Base-by-base conservation (phyloP, 2,329 filamentous ascomycete species). In the Ophiostoma perfectum region DNA sequence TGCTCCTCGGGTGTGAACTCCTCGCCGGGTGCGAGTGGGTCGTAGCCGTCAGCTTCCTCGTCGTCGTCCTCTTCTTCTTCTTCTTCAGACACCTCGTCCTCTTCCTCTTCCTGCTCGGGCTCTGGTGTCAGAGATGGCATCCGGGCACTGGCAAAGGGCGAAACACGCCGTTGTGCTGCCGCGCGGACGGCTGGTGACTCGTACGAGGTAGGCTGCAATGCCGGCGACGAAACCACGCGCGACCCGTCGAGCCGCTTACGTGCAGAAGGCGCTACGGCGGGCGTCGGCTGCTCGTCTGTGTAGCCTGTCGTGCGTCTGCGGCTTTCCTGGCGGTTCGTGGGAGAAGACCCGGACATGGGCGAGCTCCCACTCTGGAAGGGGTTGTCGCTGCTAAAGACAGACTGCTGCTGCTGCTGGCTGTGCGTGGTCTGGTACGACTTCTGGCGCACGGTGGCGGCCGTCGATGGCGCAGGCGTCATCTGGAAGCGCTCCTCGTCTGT, bases 1-100 rank as follows among this genome's bases (percentile, higher is more conserved):
- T 93, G 90, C 75, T 92, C 94, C 71, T 97, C 92, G 0, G 93
- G 91, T 0, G 93, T 97, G 73, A 98, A 99, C 75, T 99, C 95
- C 77, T 98, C 95, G 3, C 91, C 91, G 0, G 88, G 83, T 70
- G 93, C 89, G 5, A 91, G 76, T 12, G 60, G 67, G 44, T 70
- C 69, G 5, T 76, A 73, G 18, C 74, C 3, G 72, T 74, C 39
- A 11, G 36, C 66, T 4, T 36, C 7, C 12, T 42, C 64, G 9
- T 47, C n/a, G 12, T 65, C 18, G 5, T 12, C n/a, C 41, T 36
- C 63, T n/a, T 36, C n/a, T 18, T 47, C 0, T 8, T 66, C 39
- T 4, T 64, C 44, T 4, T 45, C 63, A 12, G 44, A 39, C 12
- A 42, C 60, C 9, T 49, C 55, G 4, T 66, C 64, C 9, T 58